A percentile compares a stretch with the other conserved stretches of the same genome.
Evolutionary conservation across 2,329 filamentous ascomycete species (phyloP).

Genomic region (Neofusicoccum kwambonambiense): DNA sequence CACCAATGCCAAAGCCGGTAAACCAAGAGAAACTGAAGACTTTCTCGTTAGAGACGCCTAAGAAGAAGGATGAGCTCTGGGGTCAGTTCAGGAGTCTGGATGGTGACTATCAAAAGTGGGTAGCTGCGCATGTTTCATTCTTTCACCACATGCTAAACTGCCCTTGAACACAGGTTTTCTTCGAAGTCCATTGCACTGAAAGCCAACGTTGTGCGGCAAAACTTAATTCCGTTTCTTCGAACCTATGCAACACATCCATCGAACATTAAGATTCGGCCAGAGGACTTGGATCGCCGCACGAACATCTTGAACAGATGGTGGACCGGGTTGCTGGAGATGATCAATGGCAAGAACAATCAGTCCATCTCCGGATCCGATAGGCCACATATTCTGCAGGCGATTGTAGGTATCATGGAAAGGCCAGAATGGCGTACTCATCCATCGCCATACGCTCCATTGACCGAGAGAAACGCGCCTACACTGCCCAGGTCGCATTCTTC

Average conservation of each 20-base stretch:
- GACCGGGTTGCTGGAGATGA: slow-evolving; percentile 76
- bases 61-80: slow-evolving; percentile 70
- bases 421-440: slow-evolving; percentile 81
- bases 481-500: slow-evolving; percentile 52
- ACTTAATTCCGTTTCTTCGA: slow-evolving; percentile 74
- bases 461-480: slow-evolving; percentile 51
- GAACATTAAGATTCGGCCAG: slow-evolving; percentile 64
- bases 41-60: slow-evolving; percentile 36
- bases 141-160: background rate
- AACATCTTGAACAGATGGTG: slow-evolving; percentile 90
- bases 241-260: slow-evolving; percentile 68
- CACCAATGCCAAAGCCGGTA: slow-evolving; percentile 42
- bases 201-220: slow-evolving; percentile 69
- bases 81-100: slow-evolving; percentile 66
- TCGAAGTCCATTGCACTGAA: slow-evolving; percentile 72
- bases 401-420: slow-evolving; percentile 80
- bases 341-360: slow-evolving; percentile 72
- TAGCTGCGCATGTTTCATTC: slow-evolving; percentile 10
- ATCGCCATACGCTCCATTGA: slow-evolving; percentile 63
- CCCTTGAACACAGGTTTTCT: slow-evolving; percentile 55
- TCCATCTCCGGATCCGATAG: slow-evolving; percentile 82
- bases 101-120: slow-evolving; percentile 65
- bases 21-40: slow-evolving; percentile 43
- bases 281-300: slow-evolving; percentile 78
- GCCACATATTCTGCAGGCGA: slow-evolving; percentile 74